These are phyloP conservation scores for Pythium rhizo-oryzae DNA, from an alignment of 352 stramenopile genomes.

Conservation along the genomic window DNA sequence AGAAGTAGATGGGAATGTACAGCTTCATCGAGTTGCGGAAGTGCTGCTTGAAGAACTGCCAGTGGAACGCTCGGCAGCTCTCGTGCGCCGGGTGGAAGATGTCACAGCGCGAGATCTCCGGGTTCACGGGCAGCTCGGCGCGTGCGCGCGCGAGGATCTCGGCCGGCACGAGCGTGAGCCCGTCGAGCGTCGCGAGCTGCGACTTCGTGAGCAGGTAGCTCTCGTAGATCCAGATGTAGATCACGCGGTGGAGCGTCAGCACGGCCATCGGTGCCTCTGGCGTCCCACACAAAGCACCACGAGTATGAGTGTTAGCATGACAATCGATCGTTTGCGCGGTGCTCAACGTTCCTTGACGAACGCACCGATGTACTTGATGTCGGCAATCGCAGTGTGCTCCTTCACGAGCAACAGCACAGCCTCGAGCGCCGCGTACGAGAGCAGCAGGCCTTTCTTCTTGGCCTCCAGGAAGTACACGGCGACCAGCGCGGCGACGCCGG, in stretches of 20 bases:
- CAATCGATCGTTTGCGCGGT: too few species aligned
- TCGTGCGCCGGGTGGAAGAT: conserved; percentile 39
- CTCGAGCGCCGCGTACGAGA: conserved; percentile 64
- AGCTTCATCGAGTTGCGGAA: conserved; percentile 54
- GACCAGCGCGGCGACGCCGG: conserved; percentile 27
- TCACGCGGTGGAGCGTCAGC: conserved; percentile 47
- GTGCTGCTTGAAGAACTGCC: conserved; percentile 39
- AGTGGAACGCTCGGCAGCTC: conserved; percentile 53
- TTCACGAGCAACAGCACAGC: conserved; percentile 44
- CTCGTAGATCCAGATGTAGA: conserved; percentile 68
- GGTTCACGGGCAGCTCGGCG: conserved; percentile 46
- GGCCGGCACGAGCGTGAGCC: conserved; percentile 42
- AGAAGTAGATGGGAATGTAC: conserved; percentile 75
- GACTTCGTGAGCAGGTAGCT: conserved; percentile 48
- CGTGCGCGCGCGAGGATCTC: conserved; percentile 53
- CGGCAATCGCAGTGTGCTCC: conserved; percentile 42
- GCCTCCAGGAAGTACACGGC: conserved; percentile 51
- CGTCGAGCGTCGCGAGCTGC: conserved; percentile 57
- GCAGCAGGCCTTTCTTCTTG: conserved; percentile 52
- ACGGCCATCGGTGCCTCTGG: conserved; percentile 51
- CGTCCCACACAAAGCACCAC: neutral
- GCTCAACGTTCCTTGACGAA: neutral
- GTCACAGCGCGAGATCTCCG: conserved; percentile 53
- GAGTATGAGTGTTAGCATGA: neutral
- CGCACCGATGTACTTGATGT: conserved; percentile 58